A percentile compares a stretch with the other conserved stretches of the same genome.
phyloP scores from a whole-genome alignment of 2,329 filamentous ascomycete genomes.

The Alternaria conjuncta region DNA sequence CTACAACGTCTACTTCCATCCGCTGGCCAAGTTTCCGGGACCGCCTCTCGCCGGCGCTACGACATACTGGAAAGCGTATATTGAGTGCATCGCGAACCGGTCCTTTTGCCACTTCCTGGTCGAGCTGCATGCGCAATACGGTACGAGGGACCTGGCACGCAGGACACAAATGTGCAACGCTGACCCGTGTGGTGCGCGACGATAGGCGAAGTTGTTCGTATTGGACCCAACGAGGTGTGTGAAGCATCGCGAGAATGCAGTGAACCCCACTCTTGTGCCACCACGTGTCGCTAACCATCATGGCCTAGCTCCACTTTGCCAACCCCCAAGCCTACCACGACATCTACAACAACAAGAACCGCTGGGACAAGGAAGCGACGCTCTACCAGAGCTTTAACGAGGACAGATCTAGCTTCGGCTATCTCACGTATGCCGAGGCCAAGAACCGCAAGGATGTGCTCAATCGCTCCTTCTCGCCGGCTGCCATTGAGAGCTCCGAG shows the following conservation, averaged over 20 bases:
- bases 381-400: conserved; percentile 52
- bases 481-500: conserved; percentile 47
- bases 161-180: neutral
- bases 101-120: conserved; percentile 38
- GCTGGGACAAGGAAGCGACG: conserved; percentile 52
- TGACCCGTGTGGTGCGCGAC: conserved; percentile 9
- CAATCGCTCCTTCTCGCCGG: conserved; percentile 51
- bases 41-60: conserved; percentile 38
- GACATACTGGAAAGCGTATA: conserved; percentile 38
- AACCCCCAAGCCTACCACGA: conserved; percentile 52
- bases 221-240: conserved; percentile 35
- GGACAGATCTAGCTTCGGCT: conserved; percentile 53
- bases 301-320: conserved; percentile 52
- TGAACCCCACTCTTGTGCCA: neutral
- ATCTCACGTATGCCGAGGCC: conserved; percentile 48
- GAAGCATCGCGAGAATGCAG: conserved; percentile 14
- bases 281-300: conserved; percentile 6
- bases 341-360: conserved; percentile 52
- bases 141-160: conserved; percentile 12
- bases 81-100: conserved; percentile 33
- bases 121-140: conserved; percentile 36
- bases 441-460: conserved; percentile 54
- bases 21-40: conserved; percentile 52
- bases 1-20: conserved; percentile 53
- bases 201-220: conserved; percentile 35